Percentiles rank a stretch among this genome's conserved stretches.
Evolutionary conservation across 2,329 filamentous ascomycete genomes (phyloP).

Genomic region (Fusarium transvaalense): DNA sequence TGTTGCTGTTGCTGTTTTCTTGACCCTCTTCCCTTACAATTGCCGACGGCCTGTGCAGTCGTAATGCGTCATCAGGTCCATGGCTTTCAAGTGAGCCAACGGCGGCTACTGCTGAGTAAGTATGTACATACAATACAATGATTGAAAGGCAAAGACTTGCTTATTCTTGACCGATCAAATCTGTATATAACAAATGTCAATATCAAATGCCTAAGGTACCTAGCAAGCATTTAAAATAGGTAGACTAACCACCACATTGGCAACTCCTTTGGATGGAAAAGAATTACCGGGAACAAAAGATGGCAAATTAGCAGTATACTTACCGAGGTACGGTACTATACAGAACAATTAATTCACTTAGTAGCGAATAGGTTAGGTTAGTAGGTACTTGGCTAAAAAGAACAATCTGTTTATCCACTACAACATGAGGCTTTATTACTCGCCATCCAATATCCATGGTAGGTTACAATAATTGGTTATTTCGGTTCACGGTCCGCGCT

Average conservation of each 20-base stretch:
- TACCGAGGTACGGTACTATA: neutral
- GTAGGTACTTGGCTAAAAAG: constrained; percentile 5
- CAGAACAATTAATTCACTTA: constrained; percentile 1
- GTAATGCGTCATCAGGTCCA: constrained; percentile 22
- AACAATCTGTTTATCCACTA: constrained; percentile 27
- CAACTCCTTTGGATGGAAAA: neutral
- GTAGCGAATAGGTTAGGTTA: too few species aligned
- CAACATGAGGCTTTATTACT: constrained; percentile 21
- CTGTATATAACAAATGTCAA: neutral
- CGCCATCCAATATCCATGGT: constrained; percentile 25
- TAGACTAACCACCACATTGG: constrained; percentile 32
- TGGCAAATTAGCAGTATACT: constrained; percentile 1
- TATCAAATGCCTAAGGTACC: neutral
- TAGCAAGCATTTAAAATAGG: neutral
- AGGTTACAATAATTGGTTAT: neutral
- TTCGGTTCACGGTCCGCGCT: constrained; percentile 29
- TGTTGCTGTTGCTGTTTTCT: constrained; percentile 13
- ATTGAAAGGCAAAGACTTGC: neutral
- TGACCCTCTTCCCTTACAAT: constrained; percentile 41
- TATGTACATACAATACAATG: neutral
- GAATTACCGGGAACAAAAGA: constrained; percentile 1
- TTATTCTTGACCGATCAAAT: neutral
- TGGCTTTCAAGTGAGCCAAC: neutral
- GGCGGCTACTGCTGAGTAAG: constrained; percentile 7
- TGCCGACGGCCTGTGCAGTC: constrained; percentile 29